Base-by-base conservation (phyloP, 2,329 filamentous ascomycete species). In the Ambrosiella cleistominuta region DNA sequence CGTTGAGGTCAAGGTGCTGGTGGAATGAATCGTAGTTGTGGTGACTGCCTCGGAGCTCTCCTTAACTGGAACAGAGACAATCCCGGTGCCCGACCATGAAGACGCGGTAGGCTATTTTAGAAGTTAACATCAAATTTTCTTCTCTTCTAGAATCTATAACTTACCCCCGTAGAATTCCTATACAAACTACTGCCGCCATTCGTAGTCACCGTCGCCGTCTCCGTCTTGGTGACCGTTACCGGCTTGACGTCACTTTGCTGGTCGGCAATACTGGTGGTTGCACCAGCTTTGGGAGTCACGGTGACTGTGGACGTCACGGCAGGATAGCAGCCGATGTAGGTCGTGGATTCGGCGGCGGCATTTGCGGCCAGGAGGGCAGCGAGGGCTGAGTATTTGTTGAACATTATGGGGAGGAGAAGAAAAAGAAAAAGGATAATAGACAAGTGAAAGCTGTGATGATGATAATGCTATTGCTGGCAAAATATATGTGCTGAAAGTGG, bases 301-400 rank as follows among this genome's bases (percentile, higher is more conserved):
- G 57, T 59, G n/a, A 56, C 37, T 37, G 47, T 57, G 1, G 19
- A 11, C 9, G 57, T 59, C 6, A 52, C 50, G 15, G 55, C 17
- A 13, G 56, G 56, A 40, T 54, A 54, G 38, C 59, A 60, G 42
- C 44, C 59, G 36, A 57, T 19, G 9, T 55, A 55, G 7, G 44
- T 5, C 7, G 47, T 36, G 8, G 38, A 17, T 13, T 60, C 54
- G 11, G 50, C 58, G 17, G 15, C 58, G 40, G 54, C 27, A 17
- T 57, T 60, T 38, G 36, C 38, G 9, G 49, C 58, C 11, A 60
- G 17, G 4, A 60, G 27, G 47, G 54, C 54, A 2, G 58, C 49
- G 38, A 57, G 45, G 19, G 58, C 50, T n/a, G 58, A 52, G 58
- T 60, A 60, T 52, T 60, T 60, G 54, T 36, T 17, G 35, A 60